Conservation (phyloP, 345 rosid genomes). For the Eucalyptus virginea region DNA sequence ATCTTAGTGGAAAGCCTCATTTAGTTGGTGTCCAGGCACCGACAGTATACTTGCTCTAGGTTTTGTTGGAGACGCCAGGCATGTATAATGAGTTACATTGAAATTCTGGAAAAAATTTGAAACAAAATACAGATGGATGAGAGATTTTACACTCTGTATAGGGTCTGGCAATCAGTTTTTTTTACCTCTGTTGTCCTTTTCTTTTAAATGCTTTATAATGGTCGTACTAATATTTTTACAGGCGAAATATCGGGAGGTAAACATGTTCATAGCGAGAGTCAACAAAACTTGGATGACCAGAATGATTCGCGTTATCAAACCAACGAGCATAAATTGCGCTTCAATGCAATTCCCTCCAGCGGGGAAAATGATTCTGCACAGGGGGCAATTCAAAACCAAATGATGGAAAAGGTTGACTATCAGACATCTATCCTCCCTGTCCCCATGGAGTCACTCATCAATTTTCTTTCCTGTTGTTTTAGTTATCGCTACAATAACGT, state of each 20-base stretch:
- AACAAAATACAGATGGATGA: not conserved
- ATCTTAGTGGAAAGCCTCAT: not conserved
- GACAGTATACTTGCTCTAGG: not conserved
- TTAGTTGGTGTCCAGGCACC: not conserved
- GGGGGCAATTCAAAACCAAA: constrained; percentile 16
- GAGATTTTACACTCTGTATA: not conserved
- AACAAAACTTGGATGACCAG: constrained; percentile 17
- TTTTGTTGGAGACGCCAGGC: not conserved
- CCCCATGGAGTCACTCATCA: not conserved
- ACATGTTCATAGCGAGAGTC: constrained; percentile 9
- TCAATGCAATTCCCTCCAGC: constrained; percentile 72
- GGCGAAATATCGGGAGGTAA: constrained; percentile 22
- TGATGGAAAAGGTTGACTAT: constrained; percentile 64
- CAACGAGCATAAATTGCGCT: constrained; percentile 57
- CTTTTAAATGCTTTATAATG: not conserved
- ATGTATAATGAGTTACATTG: not conserved
- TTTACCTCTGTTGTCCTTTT: not conserved
- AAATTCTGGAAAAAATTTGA: not conserved
- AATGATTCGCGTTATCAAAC: constrained; percentile 12
- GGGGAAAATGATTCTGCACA: constrained; percentile 21
- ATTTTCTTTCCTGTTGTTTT: not conserved
- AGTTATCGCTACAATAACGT: not conserved
- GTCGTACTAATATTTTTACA: not conserved
- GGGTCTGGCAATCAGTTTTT: not conserved
- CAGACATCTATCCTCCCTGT: not conserved